These are phyloP conservation scores for Nasturtium officinale DNA, from an alignment of 345 rosid genomes.

Conservation along the genomic window DNA sequence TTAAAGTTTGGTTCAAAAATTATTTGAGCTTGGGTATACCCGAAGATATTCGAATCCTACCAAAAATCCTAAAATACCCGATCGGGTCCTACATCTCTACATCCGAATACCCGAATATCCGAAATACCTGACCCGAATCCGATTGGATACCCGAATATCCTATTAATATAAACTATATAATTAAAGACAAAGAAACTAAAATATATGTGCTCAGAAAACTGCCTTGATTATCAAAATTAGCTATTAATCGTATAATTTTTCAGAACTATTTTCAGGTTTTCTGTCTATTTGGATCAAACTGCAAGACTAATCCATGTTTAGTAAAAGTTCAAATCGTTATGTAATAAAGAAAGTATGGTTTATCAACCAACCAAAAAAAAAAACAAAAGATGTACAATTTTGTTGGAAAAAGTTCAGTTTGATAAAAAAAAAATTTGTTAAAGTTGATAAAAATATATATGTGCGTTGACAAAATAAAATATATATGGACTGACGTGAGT, in stretches of 20 bases:
- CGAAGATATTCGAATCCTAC: no score
- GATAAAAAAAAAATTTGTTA: not conserved
- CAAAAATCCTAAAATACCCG: no score
- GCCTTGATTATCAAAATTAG: not conserved
- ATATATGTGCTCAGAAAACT: not conserved
- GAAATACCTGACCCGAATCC: no score
- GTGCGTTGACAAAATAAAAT: conserved; percentile 26
- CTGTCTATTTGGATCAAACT: not conserved
- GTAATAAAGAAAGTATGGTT: not conserved
- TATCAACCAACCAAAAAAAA: no score
- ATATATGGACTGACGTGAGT: not conserved
- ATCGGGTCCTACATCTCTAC: no score
- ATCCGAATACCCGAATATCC: no score
- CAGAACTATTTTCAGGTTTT: not conserved
- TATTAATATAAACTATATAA: no score
- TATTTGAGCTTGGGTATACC: no score
- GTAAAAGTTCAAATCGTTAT: not conserved
- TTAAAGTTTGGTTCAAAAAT: no score
- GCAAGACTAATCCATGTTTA: not conserved
- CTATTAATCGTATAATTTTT: not conserved
- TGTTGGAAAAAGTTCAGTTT: not conserved
- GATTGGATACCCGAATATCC: no score
- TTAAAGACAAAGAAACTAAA: not conserved
- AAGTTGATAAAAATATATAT: not conserved
- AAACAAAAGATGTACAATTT: no score